Conservation (phyloP, 164 flowering plant genomes). For the Platanus orientalis region DNA sequence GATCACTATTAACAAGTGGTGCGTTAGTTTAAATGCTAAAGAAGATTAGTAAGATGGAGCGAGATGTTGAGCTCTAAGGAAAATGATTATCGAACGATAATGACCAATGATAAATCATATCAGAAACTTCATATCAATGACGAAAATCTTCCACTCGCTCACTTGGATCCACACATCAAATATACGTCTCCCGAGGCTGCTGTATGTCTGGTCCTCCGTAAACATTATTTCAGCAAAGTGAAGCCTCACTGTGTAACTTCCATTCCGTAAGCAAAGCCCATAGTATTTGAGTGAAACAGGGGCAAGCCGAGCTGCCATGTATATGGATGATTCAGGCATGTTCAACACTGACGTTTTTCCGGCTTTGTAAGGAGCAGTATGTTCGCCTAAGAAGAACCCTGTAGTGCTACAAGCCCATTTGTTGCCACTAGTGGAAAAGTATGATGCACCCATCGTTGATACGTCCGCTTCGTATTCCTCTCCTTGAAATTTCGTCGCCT, state of each 20-base stretch:
- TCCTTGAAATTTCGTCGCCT: constrained; percentile 40
- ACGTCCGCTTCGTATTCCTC: constrained; percentile 48
- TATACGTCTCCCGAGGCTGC: constrained; percentile 10
- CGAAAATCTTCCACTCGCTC: background rate
- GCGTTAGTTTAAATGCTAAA: background rate
- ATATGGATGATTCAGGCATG: constrained; percentile 3
- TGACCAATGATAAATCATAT: background rate
- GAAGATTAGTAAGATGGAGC: too few species aligned
- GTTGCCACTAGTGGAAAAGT: background rate
- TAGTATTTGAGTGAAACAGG: constrained; percentile 13
- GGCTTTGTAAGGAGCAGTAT: background rate
- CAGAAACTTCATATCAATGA: background rate
- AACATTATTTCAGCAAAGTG: constrained; percentile 16
- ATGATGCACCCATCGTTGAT: constrained; percentile 30
- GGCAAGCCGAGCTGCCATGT: constrained; percentile 8
- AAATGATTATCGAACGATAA: too few species aligned
- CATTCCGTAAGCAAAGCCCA: constrained; percentile 8
- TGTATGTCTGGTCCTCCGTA: constrained; percentile 2
- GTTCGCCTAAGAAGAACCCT: constrained; percentile 2
- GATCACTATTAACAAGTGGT: background rate
- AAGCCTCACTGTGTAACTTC: constrained; percentile 11
- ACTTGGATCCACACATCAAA: constrained; percentile 16
- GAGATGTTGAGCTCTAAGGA: too few species aligned
- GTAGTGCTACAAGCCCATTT: constrained; percentile 15
- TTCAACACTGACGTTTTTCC: constrained; percentile 6